These are phyloP conservation scores for Wickerhamomyces bovis DNA, from an alignment of 805 yeast species.

Conservation along the genomic window DNA sequence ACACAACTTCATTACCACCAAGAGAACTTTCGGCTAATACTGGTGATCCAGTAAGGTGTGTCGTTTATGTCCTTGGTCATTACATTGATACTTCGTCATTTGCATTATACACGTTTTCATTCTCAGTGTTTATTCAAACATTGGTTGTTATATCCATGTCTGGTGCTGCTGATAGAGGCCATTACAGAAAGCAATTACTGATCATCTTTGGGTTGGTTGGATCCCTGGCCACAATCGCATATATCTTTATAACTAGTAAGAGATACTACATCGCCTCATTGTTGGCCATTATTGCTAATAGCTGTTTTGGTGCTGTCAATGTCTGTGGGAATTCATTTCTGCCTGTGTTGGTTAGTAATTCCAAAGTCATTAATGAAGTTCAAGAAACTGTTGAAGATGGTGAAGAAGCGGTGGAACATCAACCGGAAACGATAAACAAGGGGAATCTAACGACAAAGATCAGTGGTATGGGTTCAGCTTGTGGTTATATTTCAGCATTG, in stretches of 20 bases:
- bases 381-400: constrained; percentile 13
- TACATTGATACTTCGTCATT: constrained; percentile 69
- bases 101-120: constrained; percentile 67
- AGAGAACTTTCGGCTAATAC: constrained; percentile 4
- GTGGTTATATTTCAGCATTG: constrained; percentile 66
- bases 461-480: constrained; percentile 65
- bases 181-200: constrained; percentile 50
- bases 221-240: constrained; percentile 43
- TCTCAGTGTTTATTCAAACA: constrained; percentile 69
- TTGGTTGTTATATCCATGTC: constrained; percentile 64
- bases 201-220: constrained; percentile 56
- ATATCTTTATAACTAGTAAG: constrained; percentile 31
- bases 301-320: constrained; percentile 70
- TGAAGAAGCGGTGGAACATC: constrained; percentile 1
- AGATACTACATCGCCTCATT: constrained; percentile 48
- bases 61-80: constrained; percentile 35
- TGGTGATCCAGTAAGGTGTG: constrained; percentile 32
- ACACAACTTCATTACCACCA: constrained; percentile 6
- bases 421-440: not conserved
- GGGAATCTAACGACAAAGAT: constrained; percentile 44
- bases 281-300: constrained; percentile 56
- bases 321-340: constrained; percentile 75
- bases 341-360: constrained; percentile 51
- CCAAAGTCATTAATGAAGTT: constrained; percentile 16
- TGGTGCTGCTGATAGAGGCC: constrained; percentile 64